phyloP scores from a whole-genome alignment of 2,329 filamentous ascomycete species.

The Chaetomium sp. region DNA sequence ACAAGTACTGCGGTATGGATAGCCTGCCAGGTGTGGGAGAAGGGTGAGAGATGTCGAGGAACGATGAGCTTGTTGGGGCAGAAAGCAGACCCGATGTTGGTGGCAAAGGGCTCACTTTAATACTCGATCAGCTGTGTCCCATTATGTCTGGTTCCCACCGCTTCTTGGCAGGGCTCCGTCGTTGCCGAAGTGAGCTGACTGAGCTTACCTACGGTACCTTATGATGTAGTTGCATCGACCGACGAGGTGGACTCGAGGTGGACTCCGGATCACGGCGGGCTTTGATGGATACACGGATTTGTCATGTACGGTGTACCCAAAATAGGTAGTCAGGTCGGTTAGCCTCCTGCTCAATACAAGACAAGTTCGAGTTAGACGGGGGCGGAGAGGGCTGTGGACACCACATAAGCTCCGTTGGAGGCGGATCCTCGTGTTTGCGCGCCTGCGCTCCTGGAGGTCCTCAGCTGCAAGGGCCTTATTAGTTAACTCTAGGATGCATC shows the following conservation, averaged over 20 bases:
- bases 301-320: too few relatives aligned
- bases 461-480: too few relatives aligned
- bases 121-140: not conserved
- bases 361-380: too few relatives aligned
- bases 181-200: not conserved
- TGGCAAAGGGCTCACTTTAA: not conserved
- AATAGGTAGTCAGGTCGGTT: not conserved
- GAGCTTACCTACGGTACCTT: too few relatives aligned
- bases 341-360: not conserved
- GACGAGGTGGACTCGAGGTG: not conserved
- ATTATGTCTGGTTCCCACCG: not conserved
- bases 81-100: not conserved
- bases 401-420: too few relatives aligned
- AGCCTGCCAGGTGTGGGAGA: not conserved
- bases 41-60: not conserved
- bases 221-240: too few relatives aligned
- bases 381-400: too few relatives aligned
- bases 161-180: not conserved
- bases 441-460: too few relatives aligned
- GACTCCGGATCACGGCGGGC: not conserved
- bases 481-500: too few relatives aligned
- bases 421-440: too few relatives aligned
- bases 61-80: not conserved
- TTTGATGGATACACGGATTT: not conserved
- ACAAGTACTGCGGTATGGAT: not conserved